Base-by-base conservation (phyloP, 495 filamentous ascomycete genomes). In the Hypoxylon lienhwacheense region DNA sequence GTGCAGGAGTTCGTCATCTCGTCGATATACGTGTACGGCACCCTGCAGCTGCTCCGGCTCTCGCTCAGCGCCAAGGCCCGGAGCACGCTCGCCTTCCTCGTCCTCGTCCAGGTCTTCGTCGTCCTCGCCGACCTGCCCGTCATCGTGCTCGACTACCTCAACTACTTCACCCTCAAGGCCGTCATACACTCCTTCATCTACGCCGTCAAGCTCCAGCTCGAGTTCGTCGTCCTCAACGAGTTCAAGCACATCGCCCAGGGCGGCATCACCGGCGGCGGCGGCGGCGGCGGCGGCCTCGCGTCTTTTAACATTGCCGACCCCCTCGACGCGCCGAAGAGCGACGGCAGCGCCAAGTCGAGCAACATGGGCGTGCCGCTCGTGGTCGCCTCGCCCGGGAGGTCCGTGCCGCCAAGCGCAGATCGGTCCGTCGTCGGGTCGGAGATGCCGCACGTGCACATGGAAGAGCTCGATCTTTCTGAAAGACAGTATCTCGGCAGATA, bases 201-300 rank as follows among this genome's bases (percentile, higher is more conserved):
- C 70, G 79, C 77, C 67, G 72, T 85, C 66, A 86, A 86, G 65
- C 70, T 86, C 21, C 85, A 85, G 63, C 71, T 86, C 19, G 83
- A 86, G 58, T 85, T 85, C 64, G 78, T 79, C 36, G 79, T 85
- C 26, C 74, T 86, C 7, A 72, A 71, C 40, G 59, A 70, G 17
- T 67, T 78, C 37, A 55, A 55, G 32, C 44, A 34, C 8, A 46
- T 76, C 8, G 68, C 66, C 26, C 53, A 65, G 31, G 63, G 57
- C 6, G 54, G 54, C 5, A 53, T 53, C 11, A 58, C 54, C 1
- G 48, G 47, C 6, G 41, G 1, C n/a, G 34, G 32, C 12, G 53
- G 37, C n/a, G n/a, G n/a, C n/a, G n/a, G n/a, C n/a, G n/a, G n/a
- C n/a, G n/a, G n/a, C n/a, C n/a, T n/a, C n/a, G n/a, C n/a, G n/a